These are phyloP conservation scores for Aureobasidium namibiae DNA, from an alignment of 2,329 filamentous ascomycete species.

Conservation along the genomic window DNA sequence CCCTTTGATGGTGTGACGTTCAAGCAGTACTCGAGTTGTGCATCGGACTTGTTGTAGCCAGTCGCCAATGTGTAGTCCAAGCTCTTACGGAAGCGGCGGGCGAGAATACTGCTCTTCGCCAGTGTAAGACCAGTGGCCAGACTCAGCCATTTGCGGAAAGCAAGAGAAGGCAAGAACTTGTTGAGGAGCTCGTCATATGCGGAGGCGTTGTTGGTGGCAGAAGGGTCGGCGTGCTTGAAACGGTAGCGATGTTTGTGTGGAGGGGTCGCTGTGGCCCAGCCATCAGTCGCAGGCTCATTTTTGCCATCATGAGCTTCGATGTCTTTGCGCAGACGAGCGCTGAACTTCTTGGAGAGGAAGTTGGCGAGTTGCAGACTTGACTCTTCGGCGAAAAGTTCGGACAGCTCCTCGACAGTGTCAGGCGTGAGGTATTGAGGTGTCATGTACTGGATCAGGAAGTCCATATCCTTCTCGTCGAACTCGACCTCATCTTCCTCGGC, in stretches of 20 bases:
- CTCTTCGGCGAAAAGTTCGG: conserved; percentile 70
- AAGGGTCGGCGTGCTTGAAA: conserved; percentile 53
- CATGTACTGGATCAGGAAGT: conserved; percentile 86
- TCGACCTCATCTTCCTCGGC: conserved; percentile 38
- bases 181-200: conserved; percentile 73
- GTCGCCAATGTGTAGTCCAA: conserved; percentile 90
- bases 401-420: conserved; percentile 76
- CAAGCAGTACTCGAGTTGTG: conserved; percentile 79
- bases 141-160: conserved; percentile 85
- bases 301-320: conserved; percentile 37
- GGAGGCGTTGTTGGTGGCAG: conserved; percentile 21
- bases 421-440: conserved; percentile 85
- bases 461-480: conserved; percentile 71
- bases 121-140: conserved; percentile 70
- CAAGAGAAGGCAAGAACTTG: conserved; percentile 69
- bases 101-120: conserved; percentile 67
- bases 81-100: conserved; percentile 77
- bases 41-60: conserved; percentile 62
- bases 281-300: conserved; percentile 27
- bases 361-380: conserved; percentile 75
- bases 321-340: conserved; percentile 60
- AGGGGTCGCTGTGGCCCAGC: conserved; percentile 51
- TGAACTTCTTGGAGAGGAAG: conserved; percentile 73
- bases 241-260: conserved; percentile 94
- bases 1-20: conserved; percentile 76